Conservation (phyloP, 371 early-diverging fungal species). For the Synchytrium microbalum region DNA sequence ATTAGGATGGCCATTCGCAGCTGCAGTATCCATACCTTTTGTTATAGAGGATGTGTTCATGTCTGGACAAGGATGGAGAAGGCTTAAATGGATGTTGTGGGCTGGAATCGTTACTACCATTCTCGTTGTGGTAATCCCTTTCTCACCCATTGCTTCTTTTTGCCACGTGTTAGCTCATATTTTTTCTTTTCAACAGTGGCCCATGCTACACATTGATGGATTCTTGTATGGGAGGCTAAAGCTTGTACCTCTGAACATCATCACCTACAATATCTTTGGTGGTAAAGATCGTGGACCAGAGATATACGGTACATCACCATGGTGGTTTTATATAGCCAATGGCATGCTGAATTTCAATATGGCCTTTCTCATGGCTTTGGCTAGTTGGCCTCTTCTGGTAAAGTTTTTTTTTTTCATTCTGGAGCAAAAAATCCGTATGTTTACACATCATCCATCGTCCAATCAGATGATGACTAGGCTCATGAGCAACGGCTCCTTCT, state of each 20-base stretch:
- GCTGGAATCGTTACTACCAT: background rate
- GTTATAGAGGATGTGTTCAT: background rate
- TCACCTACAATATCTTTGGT: constrained; percentile 84
- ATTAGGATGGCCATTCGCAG: constrained; percentile 82
- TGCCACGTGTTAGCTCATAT: constrained; percentile 13
- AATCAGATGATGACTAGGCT: background rate
- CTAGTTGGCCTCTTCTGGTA: background rate
- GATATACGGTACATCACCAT: constrained; percentile 89
- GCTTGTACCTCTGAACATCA: constrained; percentile 76
- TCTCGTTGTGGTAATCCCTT: constrained; percentile 13
- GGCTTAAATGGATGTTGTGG: constrained; percentile 3
- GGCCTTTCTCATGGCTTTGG: constrained; percentile 44
- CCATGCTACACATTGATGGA: constrained; percentile 62
- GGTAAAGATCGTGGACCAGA: constrained; percentile 63
- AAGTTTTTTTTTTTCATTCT: background rate
- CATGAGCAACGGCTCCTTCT: background rate
- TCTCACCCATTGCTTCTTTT: constrained; percentile 13
- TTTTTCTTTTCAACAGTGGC: constrained; percentile 31
- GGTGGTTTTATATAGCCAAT: constrained; percentile 83
- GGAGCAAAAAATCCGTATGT: background rate
- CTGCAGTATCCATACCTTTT: constrained; percentile 6
- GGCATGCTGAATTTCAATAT: constrained; percentile 85
- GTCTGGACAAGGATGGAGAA: background rate
- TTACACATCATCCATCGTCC: too few species aligned
- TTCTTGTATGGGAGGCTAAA: constrained; percentile 61